These are phyloP conservation scores for Macrocybe gigantea DNA, from an alignment of 768 basidiomycete species.

Conservation along the genomic window DNA sequence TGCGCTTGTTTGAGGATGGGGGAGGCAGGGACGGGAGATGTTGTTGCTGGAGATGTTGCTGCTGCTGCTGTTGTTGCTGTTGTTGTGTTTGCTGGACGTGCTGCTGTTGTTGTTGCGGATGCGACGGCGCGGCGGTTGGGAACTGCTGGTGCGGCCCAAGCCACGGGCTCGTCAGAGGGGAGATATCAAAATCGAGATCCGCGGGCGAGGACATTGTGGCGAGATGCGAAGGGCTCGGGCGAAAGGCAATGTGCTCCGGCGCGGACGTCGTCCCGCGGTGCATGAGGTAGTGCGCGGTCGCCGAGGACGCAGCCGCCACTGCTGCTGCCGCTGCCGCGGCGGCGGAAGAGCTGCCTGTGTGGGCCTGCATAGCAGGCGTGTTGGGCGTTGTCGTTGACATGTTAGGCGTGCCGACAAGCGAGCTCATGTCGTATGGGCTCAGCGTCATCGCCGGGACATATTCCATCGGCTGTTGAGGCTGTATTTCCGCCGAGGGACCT, in stretches of 20 bases:
- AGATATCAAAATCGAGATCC: slow-evolving; percentile 69
- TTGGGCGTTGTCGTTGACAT: slow-evolving; percentile 11
- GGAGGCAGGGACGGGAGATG: slow-evolving; percentile 2
- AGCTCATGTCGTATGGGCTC: slow-evolving; percentile 20
- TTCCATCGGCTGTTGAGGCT: slow-evolving; percentile 51
- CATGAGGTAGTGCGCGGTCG: slow-evolving; percentile 7
- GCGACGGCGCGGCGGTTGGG: slow-evolving; percentile 10
- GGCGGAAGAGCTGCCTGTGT: slow-evolving; percentile 3
- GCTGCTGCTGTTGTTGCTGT: too few species aligned
- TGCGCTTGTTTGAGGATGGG: slow-evolving; percentile 39
- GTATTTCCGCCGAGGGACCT: slow-evolving; percentile 65
- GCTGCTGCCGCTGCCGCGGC: too few species aligned
- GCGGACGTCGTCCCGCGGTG: slow-evolving; percentile 49
- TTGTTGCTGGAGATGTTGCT: too few species aligned
- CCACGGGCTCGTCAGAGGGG: slow-evolving; percentile 80
- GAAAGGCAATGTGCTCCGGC: slow-evolving; percentile 71
- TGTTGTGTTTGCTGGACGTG: not conserved
- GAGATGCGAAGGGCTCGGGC: slow-evolving; percentile 26
- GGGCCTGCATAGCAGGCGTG: slow-evolving; percentile 13
- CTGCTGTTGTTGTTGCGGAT: slow-evolving; percentile 7
- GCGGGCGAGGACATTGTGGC: slow-evolving; percentile 33
- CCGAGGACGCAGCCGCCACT: not conserved
- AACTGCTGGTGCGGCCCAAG: slow-evolving; percentile 50
- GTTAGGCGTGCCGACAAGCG: slow-evolving; percentile 11
- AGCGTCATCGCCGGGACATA: slow-evolving; percentile 61